Conservation (phyloP, 371 early-diverging fungal species). For the Mucor sp. region DNA sequence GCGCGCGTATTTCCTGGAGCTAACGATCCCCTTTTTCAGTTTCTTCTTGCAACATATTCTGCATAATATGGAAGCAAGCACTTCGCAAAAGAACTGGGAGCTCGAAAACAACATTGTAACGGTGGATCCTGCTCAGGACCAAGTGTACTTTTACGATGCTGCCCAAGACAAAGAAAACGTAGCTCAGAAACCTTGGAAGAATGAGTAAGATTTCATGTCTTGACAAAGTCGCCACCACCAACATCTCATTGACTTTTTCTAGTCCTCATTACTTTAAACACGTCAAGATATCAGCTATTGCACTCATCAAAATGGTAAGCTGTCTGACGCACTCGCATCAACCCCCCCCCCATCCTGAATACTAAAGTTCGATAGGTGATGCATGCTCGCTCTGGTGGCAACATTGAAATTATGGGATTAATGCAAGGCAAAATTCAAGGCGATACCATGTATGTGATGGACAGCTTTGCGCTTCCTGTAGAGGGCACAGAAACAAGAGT, state of each 20-base stretch:
- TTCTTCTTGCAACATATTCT: background rate
- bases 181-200: constrained; percentile 78
- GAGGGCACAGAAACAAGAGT: constrained; percentile 99
- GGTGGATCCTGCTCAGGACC: constrained; percentile 71
- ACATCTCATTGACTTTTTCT: background rate
- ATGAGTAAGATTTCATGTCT: constrained; percentile 59
- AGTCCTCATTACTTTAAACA: constrained; percentile 90
- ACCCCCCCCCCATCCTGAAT: background rate
- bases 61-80: constrained; percentile 50
- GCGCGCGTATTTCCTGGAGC: background rate
- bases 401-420: constrained; percentile 97
- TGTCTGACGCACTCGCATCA: no score
- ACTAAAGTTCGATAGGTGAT: constrained; percentile 61
- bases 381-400: constrained; percentile 96
- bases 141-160: constrained; percentile 79
- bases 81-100: constrained; percentile 81
- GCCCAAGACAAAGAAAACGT: constrained; percentile 64
- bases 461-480: constrained; percentile 96
- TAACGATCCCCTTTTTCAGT: background rate
- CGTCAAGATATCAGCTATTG: constrained; percentile 93
- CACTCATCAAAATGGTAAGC: constrained; percentile 94
- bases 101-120: constrained; percentile 81
- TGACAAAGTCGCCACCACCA: background rate
- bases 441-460: constrained; percentile 92
- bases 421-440: constrained; percentile 95